These are phyloP conservation scores for Tetraselmis chui DNA, from an alignment of 139 green algal species.

Conservation along the genomic window DNA sequence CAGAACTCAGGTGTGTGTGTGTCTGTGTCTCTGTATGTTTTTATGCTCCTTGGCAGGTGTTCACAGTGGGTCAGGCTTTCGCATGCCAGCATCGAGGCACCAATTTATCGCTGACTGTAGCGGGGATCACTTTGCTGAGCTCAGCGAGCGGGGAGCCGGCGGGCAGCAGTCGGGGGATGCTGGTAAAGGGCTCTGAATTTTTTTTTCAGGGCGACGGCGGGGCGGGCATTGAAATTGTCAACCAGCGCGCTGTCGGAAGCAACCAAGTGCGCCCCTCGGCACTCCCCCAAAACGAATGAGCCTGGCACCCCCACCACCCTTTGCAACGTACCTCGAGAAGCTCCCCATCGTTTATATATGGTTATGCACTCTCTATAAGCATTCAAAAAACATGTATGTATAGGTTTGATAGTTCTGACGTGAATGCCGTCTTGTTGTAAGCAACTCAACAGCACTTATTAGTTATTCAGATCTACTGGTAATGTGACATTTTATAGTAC, in stretches of 20 bases:
- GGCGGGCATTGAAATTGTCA: slow-evolving; percentile 19
- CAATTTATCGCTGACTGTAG: slow-evolving; percentile 71
- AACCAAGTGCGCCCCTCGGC: neutral
- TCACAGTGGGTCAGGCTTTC: slow-evolving; percentile 67
- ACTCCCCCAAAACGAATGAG: no score
- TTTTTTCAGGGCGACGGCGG: slow-evolving; percentile 23
- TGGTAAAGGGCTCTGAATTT: slow-evolving; percentile 8
- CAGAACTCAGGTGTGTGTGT: no score
- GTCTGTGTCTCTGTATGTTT: no score
- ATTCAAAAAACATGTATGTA: neutral
- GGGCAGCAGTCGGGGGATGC: slow-evolving; percentile 2
- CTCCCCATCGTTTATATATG: no score
- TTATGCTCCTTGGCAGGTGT: slow-evolving; percentile 49
- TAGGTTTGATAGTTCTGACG: no score
- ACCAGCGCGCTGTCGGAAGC: slow-evolving; percentile 13
- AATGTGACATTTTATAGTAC: slow-evolving; percentile 15
- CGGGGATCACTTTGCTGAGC: slow-evolving; percentile 30
- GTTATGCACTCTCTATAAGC: no score
- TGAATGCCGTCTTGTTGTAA: neutral
- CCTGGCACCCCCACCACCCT: no score
- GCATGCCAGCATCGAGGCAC: slow-evolving; percentile 80
- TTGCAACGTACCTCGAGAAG: no score
- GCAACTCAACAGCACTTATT: no score
- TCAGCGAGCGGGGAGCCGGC: slow-evolving; percentile 20
- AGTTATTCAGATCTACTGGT: slow-evolving; percentile 6